phyloP scores from a whole-genome alignment of 768 basidiomycete genomes.

The Pulveroboletus sp. region DNA sequence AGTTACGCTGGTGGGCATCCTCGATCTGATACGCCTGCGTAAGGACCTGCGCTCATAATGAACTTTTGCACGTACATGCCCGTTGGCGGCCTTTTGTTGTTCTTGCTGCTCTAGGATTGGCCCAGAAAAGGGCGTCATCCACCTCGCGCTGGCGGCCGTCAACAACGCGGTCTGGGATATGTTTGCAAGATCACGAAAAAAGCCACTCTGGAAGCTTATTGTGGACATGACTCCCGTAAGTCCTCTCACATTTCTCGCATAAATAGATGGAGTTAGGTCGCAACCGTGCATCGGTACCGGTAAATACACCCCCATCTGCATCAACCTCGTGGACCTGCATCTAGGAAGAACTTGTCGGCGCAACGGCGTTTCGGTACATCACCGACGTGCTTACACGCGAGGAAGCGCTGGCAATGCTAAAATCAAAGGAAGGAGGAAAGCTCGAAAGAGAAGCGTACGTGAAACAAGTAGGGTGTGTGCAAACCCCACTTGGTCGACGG shows the following conservation, averaged over 20 bases:
- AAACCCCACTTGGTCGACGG: background rate
- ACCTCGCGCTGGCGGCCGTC: slow-evolving; percentile 83
- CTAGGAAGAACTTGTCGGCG: slow-evolving; percentile 73
- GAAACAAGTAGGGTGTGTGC: slow-evolving; percentile 54
- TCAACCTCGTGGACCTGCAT: background rate
- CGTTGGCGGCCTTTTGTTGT: no score
- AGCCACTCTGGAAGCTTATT: slow-evolving; percentile 92
- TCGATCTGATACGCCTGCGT: background rate
- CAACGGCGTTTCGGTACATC: slow-evolving; percentile 84
- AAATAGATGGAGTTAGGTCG: no score
- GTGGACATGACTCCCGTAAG: slow-evolving; percentile 81
- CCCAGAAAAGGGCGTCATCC: slow-evolving; percentile 94
- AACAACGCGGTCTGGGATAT: slow-evolving; percentile 95
- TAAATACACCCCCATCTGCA: no score
- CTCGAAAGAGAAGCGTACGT: slow-evolving; percentile 74
- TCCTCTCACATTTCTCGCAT: background rate
- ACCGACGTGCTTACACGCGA: slow-evolving; percentile 89
- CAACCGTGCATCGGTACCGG: no score
- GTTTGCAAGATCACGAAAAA: slow-evolving; percentile 71
- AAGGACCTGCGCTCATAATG: background rate
- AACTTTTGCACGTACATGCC: no score
- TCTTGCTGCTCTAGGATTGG: slow-evolving; percentile 58
- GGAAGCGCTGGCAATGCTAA: slow-evolving; percentile 81
- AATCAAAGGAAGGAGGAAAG: slow-evolving; percentile 71
- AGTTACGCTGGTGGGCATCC: slow-evolving; percentile 70